Evolutionary conservation across 2,329 filamentous ascomycete genomes (phyloP), one percentile per base, ranked within the genome.

Genomic region (Colletotrichum trifolii): DNA sequence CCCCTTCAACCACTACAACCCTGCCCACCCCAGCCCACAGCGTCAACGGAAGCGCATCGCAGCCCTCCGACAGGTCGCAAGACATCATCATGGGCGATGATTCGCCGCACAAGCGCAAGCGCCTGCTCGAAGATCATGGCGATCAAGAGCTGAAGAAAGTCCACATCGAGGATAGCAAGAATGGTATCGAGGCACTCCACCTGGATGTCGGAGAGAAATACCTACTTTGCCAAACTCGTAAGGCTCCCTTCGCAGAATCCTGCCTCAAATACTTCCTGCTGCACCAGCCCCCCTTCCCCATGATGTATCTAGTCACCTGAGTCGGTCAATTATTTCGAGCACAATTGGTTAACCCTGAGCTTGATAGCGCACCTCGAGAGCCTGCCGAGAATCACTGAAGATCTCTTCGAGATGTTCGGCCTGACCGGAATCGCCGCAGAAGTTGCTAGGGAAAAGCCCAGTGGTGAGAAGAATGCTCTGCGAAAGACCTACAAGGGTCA

Each of bases 401-500:
- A 90, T 73, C 79, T 90, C 58, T 90, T 86, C 71, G 81, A 84
- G 65, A 79, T 83, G 72, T 90, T 87, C 75, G 80, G 81, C 71
- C 77, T 90, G 69, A 80, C 81, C 52, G 77, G 75, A 56, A 82
- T 90, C 60, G 87, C 88, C 63, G 82, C 84, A 62, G 85, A 88
- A 69, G 87, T 90, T 45, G 88, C 88, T 66, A 83, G 88, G 66
- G 85, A 85, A 57, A 86, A 88, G 72, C 86, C 87, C 12, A 88
- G 88, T 73, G 88, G 88, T 69, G 85, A 89, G 74, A 90, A 89
- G 81, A 90, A 90, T 72, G 86, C 85, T 68, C 79, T 90, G 53
- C 83, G 88, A 34, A 90, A 90, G 74, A 89, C 87, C 13, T 90
- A 90, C 79, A 90, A 90, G 75, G 87, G 87, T 56, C 86, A 90